Conservation (phyloP, 2,329 filamentous ascomycete genomes). For the Venturia pyrina region DNA sequence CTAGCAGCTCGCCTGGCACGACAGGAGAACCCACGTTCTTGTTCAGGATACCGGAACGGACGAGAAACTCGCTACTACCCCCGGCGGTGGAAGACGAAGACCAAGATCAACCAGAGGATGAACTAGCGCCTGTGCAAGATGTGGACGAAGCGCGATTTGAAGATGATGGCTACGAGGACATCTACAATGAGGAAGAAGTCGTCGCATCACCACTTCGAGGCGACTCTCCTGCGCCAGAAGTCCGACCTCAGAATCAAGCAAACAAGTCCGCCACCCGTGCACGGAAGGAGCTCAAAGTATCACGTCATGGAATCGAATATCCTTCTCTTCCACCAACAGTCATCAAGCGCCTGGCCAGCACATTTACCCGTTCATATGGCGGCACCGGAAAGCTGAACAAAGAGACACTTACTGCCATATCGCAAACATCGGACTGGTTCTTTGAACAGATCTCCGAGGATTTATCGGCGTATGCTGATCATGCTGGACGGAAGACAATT, state of each 20-base stretch:
- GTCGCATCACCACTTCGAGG: conserved; percentile 4
- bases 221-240: background rate
- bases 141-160: conserved; percentile 25
- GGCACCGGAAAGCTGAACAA: conserved; percentile 60
- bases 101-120: conserved; percentile 16
- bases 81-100: conserved; percentile 19
- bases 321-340: conserved; percentile 63
- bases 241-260: conserved; percentile 17
- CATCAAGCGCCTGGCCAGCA: conserved; percentile 62
- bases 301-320: conserved; percentile 64
- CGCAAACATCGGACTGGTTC: conserved; percentile 80
- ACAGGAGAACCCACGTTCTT: conserved; percentile 13
- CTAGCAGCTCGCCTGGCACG: conserved; percentile 6
- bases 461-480: conserved; percentile 65
- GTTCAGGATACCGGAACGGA: conserved; percentile 10
- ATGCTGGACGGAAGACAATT: conserved; percentile 75
- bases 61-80: conserved; percentile 16
- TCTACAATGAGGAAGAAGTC: conserved; percentile 7
- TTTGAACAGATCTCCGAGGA: conserved; percentile 82
- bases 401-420: conserved; percentile 64
- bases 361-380: conserved; percentile 58
- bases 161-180: conserved; percentile 14
- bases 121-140: conserved; percentile 23
- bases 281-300: conserved; percentile 47
- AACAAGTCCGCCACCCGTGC: conserved; percentile 19